A percentile compares a stretch with the other conserved stretches of the same genome.
phyloP scores from a whole-genome alignment of 1,139 yeast genomes.

The Suzukiozyma palmioleophila region DNA sequence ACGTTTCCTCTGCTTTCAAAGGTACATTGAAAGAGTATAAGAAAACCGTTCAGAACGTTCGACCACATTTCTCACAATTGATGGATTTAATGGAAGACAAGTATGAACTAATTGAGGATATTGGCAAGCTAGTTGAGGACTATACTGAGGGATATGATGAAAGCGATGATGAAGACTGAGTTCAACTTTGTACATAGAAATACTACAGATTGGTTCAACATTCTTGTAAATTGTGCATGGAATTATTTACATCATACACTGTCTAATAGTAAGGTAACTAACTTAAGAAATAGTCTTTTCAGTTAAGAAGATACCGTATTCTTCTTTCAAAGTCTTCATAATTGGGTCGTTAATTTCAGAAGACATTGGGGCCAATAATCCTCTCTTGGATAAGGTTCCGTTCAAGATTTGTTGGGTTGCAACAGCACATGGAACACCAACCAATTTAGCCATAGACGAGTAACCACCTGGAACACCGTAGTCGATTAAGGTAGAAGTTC shows the following conservation, averaged over 20 bases:
- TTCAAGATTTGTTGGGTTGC: slow-evolving; percentile 83
- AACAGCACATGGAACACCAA: slow-evolving; percentile 98
- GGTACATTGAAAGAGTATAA: slow-evolving; percentile 45
- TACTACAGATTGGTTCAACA: too few relatives aligned
- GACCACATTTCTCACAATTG: slow-evolving; percentile 10
- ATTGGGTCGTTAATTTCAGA: slow-evolving; percentile 87
- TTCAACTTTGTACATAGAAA: too few relatives aligned
- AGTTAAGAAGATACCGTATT: slow-evolving; percentile 78
- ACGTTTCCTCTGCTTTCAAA: slow-evolving; percentile 44
- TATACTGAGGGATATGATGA: slow-evolving; percentile 49
- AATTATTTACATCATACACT: background rate
- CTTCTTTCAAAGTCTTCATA: slow-evolving; percentile 86
- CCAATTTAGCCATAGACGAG: slow-evolving; percentile 97
- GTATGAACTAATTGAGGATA: slow-evolving; percentile 57
- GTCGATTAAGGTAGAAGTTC: slow-evolving; percentile 94
- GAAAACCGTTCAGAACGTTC: slow-evolving; percentile 37
- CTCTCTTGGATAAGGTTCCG: slow-evolving; percentile 69
- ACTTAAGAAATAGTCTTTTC: slow-evolving; percentile 62
- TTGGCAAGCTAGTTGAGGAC: slow-evolving; percentile 45
- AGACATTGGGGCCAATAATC: slow-evolving; percentile 89
- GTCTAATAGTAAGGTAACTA: background rate
- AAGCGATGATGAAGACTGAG: slow-evolving; percentile 11
- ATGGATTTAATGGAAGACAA: slow-evolving; percentile 57
- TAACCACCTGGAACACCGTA: slow-evolving; percentile 92
- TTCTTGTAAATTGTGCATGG: too few relatives aligned